Evolutionary conservation across 2,329 filamentous ascomycete species (phyloP).

Genomic region (Uncinocarpus reesii): DNA sequence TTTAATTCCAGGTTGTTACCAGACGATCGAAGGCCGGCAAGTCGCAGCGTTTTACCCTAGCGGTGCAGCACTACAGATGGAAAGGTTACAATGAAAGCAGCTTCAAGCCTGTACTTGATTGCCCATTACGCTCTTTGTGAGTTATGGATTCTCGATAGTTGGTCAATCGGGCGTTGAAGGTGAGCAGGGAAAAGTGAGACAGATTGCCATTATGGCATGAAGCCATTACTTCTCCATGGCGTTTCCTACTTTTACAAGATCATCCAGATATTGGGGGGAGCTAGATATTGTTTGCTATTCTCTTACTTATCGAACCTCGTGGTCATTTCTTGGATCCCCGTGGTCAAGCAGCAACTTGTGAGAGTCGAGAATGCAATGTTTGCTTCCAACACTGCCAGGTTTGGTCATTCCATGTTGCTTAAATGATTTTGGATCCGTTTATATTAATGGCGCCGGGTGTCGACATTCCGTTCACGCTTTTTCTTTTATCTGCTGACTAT

Average conservation of each 20-base stretch:
- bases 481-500: background rate
- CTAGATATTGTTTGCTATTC: constrained; percentile 3
- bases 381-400: background rate
- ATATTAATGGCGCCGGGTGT: background rate
- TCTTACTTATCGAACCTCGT: background rate
- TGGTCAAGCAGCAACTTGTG: background rate
- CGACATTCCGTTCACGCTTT: too few species aligned
- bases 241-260: too few species aligned
- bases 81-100: too few species aligned
- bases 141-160: too few species aligned
- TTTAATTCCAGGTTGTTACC: too few species aligned
- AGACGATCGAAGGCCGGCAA: background rate
- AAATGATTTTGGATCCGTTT: background rate
- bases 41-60: background rate
- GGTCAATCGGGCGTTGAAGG: too few species aligned
- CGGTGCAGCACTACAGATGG: too few species aligned
- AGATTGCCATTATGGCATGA: background rate
- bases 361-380: constrained; percentile 9
- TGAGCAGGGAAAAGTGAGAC: too few species aligned
- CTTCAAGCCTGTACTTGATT: too few species aligned
- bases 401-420: background rate
- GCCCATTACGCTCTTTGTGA: too few species aligned
- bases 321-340: background rate
- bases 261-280: too few species aligned
- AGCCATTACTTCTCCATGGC: background rate